These are phyloP conservation scores for Aspergillus udagawae DNA, from an alignment of 2,329 filamentous ascomycete species.

Conservation along the genomic window DNA sequence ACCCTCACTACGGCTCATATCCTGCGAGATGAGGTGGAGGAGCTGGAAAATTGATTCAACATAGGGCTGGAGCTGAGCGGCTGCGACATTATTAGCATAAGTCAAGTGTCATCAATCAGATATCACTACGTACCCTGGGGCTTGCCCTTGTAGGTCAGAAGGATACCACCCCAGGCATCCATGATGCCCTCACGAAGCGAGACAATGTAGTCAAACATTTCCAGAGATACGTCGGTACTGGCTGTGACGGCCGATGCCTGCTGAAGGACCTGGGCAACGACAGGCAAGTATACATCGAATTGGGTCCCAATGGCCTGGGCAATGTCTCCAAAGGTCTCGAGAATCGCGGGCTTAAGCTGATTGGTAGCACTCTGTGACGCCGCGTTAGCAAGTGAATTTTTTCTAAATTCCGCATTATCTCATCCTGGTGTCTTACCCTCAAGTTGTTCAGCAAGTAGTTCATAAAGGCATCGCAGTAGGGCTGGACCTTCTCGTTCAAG, in stretches of 20 bases:
- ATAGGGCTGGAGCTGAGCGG: constrained; percentile 68
- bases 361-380: constrained; percentile 69
- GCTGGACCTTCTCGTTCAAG: constrained; percentile 82
- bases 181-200: constrained; percentile 96
- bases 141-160: constrained; percentile 82
- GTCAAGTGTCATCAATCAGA: background rate
- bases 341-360: constrained; percentile 95
- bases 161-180: constrained; percentile 97
- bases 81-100: constrained; percentile 40
- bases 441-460: constrained; percentile 94
- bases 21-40: constrained; percentile 72
- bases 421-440: constrained; percentile 50
- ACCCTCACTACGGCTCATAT: constrained; percentile 84
- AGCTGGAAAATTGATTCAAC: constrained; percentile 84
- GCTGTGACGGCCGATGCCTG: constrained; percentile 83
- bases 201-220: constrained; percentile 96
- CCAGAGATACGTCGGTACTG: constrained; percentile 75
- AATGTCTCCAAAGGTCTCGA: constrained; percentile 97
- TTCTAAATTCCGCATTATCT: constrained; percentile 4
- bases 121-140: constrained; percentile 32
- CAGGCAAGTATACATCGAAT: constrained; percentile 88
- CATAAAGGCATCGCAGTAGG: constrained; percentile 97
- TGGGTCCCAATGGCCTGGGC: constrained; percentile 86
- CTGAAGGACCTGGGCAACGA: constrained; percentile 90
- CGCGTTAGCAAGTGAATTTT: constrained; percentile 31